Base-by-base conservation (phyloP, 192 early-diverging fungal species). In the Coemansia sp. region DNA sequence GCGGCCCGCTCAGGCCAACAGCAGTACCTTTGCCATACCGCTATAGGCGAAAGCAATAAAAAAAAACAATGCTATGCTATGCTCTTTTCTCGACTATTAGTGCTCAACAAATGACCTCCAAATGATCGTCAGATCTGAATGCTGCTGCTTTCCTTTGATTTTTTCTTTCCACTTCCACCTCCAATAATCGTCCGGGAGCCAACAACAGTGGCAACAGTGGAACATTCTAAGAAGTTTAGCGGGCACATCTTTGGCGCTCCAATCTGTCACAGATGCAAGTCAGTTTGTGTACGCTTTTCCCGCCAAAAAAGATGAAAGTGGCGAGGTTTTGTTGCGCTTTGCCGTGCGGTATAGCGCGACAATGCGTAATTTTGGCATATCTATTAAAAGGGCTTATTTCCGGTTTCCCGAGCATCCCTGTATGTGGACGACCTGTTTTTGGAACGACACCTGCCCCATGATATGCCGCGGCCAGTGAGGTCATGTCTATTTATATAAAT, bases 391-490 rank as follows among this genome's bases (percentile, higher is more conserved):
- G 33, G 17, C 17, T 37, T 37, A 19, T 59, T 59, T 59, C 57
- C 57, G 57, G 33, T 37, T 59, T 59, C 57, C 32, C 57, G 16
- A 59, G 57, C 28, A 37, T 59, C 57, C 35, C 28, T 37, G 17
- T 59, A 58, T 58, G 57, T 32, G 4, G 57, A 53, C 14, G 57
- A 59, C 57, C 33, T 59, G 57, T 59, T 37, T 59, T 59, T 16
- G 23, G 26, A 53, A 14, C 52, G 23, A 55, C 40, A 21, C 52
- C 26, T 23, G 40, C 26, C 30, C 57, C 57, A 59, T 59, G 57
- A 59, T 37, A 59, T 8, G 6, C 57, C 52, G 9, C 13, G 52
- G 52, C 52, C 52, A 53, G 26, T 13, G 47, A 49, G 23, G 52
- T 30, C 14, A 26, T 16, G 11, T 53, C 52, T 59, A 59, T 59